These are phyloP conservation scores for Cordyceps javanica DNA, from an alignment of 2,329 filamentous ascomycete species.

Conservation along the genomic window DNA sequence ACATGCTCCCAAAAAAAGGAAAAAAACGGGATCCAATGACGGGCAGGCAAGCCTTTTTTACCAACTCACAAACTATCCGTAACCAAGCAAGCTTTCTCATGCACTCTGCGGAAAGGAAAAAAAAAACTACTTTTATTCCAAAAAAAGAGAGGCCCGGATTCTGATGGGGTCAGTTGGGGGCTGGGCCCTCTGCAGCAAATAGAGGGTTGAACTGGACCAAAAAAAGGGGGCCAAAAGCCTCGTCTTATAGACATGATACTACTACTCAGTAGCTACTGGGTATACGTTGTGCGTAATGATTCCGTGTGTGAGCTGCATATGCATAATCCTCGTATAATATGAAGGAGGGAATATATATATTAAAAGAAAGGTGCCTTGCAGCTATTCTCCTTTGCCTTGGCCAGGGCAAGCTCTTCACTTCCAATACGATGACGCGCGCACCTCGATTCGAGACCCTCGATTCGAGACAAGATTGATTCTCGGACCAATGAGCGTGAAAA, in stretches of 20 bases:
- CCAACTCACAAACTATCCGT: too few relatives aligned
- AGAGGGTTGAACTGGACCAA: neutral
- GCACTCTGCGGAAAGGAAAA: neutral
- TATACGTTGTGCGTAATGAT: conserved; percentile 4
- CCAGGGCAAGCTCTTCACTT: neutral
- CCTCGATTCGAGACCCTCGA: neutral
- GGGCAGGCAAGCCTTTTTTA: too few relatives aligned
- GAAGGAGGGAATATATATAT: neutral
- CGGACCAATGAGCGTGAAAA: too few relatives aligned
- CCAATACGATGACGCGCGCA: neutral
- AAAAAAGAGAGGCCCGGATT: neutral
- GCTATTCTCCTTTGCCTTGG: too few relatives aligned
- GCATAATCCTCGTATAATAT: neutral
- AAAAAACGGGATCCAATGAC: too few relatives aligned
- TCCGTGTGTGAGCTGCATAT: conserved; percentile 1
- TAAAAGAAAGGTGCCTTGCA: neutral
- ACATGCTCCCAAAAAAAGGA: too few relatives aligned
- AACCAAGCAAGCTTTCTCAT: too few relatives aligned
- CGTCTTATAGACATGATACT: neutral
- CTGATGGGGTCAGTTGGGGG: conserved; percentile 10
- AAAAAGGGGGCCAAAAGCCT: neutral
- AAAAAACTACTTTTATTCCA: neutral
- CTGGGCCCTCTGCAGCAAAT: neutral
- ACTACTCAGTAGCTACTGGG: too few relatives aligned
- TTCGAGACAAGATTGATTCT: too few relatives aligned